Percentiles rank a stretch among this genome's conserved stretches.
Evolutionary conservation across 495 filamentous ascomycete genomes (phyloP).

Genomic region (Neurospora intermedia): DNA sequence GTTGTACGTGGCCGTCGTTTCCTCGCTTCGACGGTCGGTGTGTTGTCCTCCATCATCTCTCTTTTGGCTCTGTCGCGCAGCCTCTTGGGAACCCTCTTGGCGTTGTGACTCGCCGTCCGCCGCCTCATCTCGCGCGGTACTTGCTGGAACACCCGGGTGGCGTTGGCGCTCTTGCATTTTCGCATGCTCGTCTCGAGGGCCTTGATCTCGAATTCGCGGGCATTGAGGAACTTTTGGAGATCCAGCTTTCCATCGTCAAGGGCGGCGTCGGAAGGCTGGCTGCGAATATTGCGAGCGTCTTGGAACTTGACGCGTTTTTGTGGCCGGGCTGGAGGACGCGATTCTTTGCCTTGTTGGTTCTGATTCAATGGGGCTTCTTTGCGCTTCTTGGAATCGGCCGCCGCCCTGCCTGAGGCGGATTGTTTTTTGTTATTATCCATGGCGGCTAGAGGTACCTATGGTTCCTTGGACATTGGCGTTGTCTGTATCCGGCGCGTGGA

Average conservation of each 20-base stretch:
- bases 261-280: slow-evolving; percentile 59
- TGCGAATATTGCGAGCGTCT: slow-evolving; percentile 61
- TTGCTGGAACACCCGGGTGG: slow-evolving; percentile 74
- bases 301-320: slow-evolving; percentile 51
- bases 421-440: slow-evolving; percentile 4
- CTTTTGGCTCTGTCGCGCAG: slow-evolving; percentile 56
- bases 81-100: slow-evolving; percentile 76
- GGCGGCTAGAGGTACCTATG: neutral
- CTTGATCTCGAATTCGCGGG: slow-evolving; percentile 80
- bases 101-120: slow-evolving; percentile 89
- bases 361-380: slow-evolving; percentile 7
- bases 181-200: slow-evolving; percentile 71
- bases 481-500: neutral
- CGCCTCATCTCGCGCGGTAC: slow-evolving; percentile 76
- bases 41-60: slow-evolving; percentile 91
- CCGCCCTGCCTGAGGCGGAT: neutral
- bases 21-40: slow-evolving; percentile 64
- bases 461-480: neutral
- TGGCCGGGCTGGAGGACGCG: slow-evolving; percentile 5
- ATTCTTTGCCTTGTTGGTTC: neutral
- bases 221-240: slow-evolving; percentile 66
- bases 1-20: slow-evolving; percentile 60
- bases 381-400: slow-evolving; percentile 6
- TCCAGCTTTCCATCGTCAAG: slow-evolving; percentile 71
- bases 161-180: slow-evolving; percentile 53